Evolutionary conservation across 352 stramenopile species (phyloP).

Genomic region (Phytophthora brassicae): DNA sequence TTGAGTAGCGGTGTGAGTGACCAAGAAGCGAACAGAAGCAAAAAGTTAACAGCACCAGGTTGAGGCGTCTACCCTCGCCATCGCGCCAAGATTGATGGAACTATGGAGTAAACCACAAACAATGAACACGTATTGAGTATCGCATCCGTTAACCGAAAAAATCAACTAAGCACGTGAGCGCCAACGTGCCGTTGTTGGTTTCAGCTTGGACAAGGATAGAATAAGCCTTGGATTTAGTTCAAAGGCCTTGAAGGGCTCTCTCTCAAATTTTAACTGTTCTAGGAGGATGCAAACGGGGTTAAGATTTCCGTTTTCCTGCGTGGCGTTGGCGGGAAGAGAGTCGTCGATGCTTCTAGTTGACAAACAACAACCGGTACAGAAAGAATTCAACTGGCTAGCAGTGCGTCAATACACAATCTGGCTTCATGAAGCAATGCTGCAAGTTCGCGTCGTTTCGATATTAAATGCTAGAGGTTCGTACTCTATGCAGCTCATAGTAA

Average conservation of each 20-base stretch:
- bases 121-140: conserved; percentile 22
- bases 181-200: too few species aligned
- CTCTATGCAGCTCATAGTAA: not conserved
- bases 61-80: conserved; percentile 6
- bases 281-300: too few species aligned
- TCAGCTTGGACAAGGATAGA: too few species aligned
- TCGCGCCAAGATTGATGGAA: conserved; percentile 23
- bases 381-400: too few species aligned
- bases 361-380: too few species aligned
- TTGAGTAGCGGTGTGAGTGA: conserved; percentile 12
- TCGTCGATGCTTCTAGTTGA: too few species aligned
- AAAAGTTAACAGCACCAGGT: conserved; percentile 14
- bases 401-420: not conserved
- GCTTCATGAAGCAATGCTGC: conserved; percentile 3
- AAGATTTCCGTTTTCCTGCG: too few species aligned
- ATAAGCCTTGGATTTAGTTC: too few species aligned
- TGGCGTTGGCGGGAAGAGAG: too few species aligned
- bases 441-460: conserved; percentile 24
- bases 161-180: conserved; percentile 1
- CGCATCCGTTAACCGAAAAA: not conserved
- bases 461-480: conserved; percentile 1
- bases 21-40: conserved; percentile 17
- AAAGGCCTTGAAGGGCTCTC: too few species aligned
- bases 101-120: conserved; percentile 32
- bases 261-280: too few species aligned